Evolutionary conservation across 208 protist genomes (phyloP).

Genomic region (Balamuthia mandrillaris): DNA sequence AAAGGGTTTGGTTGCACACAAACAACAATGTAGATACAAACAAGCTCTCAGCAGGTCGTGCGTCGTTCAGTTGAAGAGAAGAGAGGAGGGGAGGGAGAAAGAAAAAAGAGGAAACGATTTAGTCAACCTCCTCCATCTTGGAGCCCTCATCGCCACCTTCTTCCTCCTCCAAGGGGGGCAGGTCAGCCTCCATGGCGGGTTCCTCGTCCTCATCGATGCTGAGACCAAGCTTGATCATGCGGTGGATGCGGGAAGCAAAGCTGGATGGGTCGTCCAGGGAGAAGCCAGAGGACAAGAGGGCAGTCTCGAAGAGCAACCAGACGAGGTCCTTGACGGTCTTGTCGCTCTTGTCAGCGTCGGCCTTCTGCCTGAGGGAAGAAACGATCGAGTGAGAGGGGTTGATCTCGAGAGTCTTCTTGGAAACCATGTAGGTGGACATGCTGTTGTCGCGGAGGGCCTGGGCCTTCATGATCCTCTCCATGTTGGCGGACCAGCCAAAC

Average conservation of each 20-base stretch:
- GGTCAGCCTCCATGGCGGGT: slow-evolving; percentile 64
- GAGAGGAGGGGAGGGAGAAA: background rate
- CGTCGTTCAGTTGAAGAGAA: too few species aligned
- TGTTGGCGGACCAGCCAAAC: slow-evolving; percentile 97
- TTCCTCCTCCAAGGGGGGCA: slow-evolving; percentile 71
- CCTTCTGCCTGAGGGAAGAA: slow-evolving; percentile 84
- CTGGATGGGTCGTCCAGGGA: slow-evolving; percentile 89
- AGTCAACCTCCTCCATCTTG: slow-evolving; percentile 92
- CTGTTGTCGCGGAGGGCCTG: slow-evolving; percentile 95
- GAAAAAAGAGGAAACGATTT: slow-evolving; percentile 55
- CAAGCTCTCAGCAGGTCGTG: background rate
- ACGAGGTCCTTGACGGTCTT: slow-evolving; percentile 97
- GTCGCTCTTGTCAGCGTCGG: slow-evolving; percentile 87
- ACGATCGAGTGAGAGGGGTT: slow-evolving; percentile 96
- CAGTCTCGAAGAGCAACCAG: slow-evolving; percentile 95
- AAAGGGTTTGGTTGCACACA: background rate
- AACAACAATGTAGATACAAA: background rate
- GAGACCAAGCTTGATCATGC: slow-evolving; percentile 97
- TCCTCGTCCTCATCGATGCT: slow-evolving; percentile 81
- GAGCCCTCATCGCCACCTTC: slow-evolving; percentile 63
- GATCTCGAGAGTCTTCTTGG: slow-evolving; percentile 98
- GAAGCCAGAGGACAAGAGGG: slow-evolving; percentile 97
- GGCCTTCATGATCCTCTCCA: slow-evolving; percentile 99
- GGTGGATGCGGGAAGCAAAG: slow-evolving; percentile 93
- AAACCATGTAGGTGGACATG: slow-evolving; percentile 94